Evolutionary conservation across 2,329 filamentous ascomycete species (phyloP).

Genomic region (Apiospora hydei): DNA sequence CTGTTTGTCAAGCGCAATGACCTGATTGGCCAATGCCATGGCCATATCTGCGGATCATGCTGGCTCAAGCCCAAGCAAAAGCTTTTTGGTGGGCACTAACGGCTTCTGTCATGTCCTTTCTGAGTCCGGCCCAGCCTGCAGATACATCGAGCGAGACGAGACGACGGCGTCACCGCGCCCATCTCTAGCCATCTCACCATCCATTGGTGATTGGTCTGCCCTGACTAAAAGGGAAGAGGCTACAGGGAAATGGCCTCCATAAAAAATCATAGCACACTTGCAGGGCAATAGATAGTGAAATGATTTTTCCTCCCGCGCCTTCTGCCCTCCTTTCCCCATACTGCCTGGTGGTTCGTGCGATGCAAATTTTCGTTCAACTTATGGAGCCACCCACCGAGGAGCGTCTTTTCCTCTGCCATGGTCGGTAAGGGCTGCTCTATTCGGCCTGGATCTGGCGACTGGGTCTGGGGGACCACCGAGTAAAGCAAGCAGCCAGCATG

Average conservation of each 20-base stretch:
- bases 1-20: slow-evolving; percentile 11
- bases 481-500: background rate
- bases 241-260: slow-evolving; percentile 1
- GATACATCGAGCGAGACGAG: background rate
- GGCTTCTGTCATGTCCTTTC: slow-evolving; percentile 6
- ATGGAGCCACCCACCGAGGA: slow-evolving; percentile 9
- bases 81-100: slow-evolving; percentile 11
- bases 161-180: slow-evolving; percentile 9
- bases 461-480: slow-evolving; percentile 10
- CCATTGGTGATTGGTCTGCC: background rate
- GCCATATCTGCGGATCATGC: background rate
- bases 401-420: background rate
- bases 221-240: slow-evolving; percentile 18
- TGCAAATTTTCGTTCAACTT: slow-evolving; percentile 18
- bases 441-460: slow-evolving; percentile 18
- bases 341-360: slow-evolving; percentile 15
- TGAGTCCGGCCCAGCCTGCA: background rate
- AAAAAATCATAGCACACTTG: slow-evolving; percentile 13
- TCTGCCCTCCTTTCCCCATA: slow-evolving; percentile 9
- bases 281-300: background rate
- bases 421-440: slow-evolving; percentile 20
- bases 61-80: background rate
- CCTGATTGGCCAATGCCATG: slow-evolving; percentile 9
- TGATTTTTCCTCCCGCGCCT: slow-evolving; percentile 4
- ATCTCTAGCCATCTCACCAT: slow-evolving; percentile 17